These are phyloP conservation scores for Isatis lusitanica DNA, from an alignment of 441 rosid genomes.

Conservation along the genomic window DNA sequence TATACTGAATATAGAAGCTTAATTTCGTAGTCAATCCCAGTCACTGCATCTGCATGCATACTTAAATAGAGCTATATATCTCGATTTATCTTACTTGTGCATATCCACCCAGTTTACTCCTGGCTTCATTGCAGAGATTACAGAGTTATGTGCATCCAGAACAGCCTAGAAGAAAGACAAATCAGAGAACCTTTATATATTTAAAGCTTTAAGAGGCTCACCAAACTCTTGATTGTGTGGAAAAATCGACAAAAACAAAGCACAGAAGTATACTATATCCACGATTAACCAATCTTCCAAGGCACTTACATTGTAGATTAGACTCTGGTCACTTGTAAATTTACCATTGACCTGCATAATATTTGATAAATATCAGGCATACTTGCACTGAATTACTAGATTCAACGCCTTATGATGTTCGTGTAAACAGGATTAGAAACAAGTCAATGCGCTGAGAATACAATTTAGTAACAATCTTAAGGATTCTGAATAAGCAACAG, in stretches of 20 bases:
- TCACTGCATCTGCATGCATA: constrained; percentile 15
- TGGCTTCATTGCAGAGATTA: constrained; percentile 81
- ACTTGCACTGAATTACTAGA: neutral
- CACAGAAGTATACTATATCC: neutral
- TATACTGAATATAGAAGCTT: neutral
- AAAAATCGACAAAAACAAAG: neutral
- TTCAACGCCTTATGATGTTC: neutral
- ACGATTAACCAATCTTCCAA: constrained; percentile 12
- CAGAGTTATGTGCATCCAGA: constrained; percentile 85
- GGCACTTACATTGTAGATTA: constrained; percentile 79
- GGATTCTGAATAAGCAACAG: constrained; percentile 10
- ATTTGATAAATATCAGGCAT: constrained; percentile 16
- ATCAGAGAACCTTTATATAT: constrained; percentile 25
- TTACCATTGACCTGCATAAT: constrained; percentile 84
- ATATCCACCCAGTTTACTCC: constrained; percentile 91
- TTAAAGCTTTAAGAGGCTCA: neutral
- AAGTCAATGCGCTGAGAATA: neutral
- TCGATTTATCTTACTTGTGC: constrained; percentile 71
- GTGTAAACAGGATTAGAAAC: neutral
- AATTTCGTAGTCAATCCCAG: constrained; percentile 6
- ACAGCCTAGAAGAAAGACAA: constrained; percentile 61
- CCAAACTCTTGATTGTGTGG: neutral
- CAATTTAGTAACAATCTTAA: neutral
- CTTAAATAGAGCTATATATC: constrained; percentile 12
- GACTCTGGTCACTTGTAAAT: constrained; percentile 82